Evolutionary conservation across 805 yeast genomes (phyloP).

Genomic region (Monosporozyma servazzii): DNA sequence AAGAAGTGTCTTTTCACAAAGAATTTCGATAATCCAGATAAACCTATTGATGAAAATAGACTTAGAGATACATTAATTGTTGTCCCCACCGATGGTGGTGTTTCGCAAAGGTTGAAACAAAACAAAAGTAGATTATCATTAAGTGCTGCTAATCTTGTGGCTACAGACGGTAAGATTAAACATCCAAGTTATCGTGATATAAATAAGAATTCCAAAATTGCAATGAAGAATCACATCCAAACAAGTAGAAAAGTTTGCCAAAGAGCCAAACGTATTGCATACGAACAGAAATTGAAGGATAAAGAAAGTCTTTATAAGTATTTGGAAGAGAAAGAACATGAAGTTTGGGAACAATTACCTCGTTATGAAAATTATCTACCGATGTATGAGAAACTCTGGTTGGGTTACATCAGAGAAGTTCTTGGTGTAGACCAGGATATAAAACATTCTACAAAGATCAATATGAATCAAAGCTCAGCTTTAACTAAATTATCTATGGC

Average conservation of each 20-base stretch:
- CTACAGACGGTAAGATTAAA: slow-evolving; percentile 1
- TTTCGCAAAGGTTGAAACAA: slow-evolving; percentile 15
- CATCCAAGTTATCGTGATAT: slow-evolving; percentile 21
- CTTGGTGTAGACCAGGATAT: slow-evolving; percentile 29
- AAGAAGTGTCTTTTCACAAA: slow-evolving; percentile 23
- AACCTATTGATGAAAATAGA: slow-evolving; percentile 27
- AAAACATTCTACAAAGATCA: slow-evolving; percentile 11
- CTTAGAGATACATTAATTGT: slow-evolving; percentile 25
- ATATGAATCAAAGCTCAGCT: slow-evolving; percentile 25
- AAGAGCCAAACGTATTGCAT: slow-evolving; percentile 22
- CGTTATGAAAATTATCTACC: slow-evolving; percentile 43
- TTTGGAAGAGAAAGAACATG: slow-evolving; percentile 13
- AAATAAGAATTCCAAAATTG: slow-evolving; percentile 25
- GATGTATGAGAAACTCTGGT: slow-evolving; percentile 59
- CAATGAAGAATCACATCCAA: slow-evolving; percentile 23
- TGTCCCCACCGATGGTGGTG: slow-evolving; percentile 31
- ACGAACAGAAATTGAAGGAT: slow-evolving; percentile 10
- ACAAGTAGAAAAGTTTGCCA: slow-evolving; percentile 16
- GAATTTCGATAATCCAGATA: slow-evolving; percentile 22
- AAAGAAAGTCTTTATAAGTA: slow-evolving; percentile 17
- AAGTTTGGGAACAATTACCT: slow-evolving; percentile 22
- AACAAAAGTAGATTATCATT: slow-evolving; percentile 12
- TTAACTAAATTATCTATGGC: slow-evolving; percentile 60
- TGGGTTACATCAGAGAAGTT: slow-evolving; percentile 52
- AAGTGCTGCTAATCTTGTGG: slow-evolving; percentile 6